Evolutionary conservation across 805 yeast genomes (phyloP).

Genomic region (Spathaspora arborariae): DNA sequence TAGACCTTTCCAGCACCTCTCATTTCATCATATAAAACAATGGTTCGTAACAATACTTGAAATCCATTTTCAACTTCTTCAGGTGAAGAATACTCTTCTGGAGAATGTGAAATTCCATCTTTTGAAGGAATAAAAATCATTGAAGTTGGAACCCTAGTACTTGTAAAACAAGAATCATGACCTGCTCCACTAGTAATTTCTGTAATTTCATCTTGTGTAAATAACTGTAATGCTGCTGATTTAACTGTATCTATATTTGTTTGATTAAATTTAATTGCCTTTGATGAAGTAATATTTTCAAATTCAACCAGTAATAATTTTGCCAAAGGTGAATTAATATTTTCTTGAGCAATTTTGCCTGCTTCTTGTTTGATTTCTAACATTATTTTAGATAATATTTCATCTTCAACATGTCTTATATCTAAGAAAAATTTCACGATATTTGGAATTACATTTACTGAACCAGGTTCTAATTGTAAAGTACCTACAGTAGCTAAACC

Average conservation of each 20-base stretch:
- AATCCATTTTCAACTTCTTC: conserved; percentile 62
- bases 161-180: conserved; percentile 65
- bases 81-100: conserved; percentile 61
- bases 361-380: conserved; percentile 37
- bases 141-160: conserved; percentile 57
- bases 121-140: conserved; percentile 71
- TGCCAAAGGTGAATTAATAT: conserved; percentile 16
- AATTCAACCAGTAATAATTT: conserved; percentile 34
- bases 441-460: conserved; percentile 66
- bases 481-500: conserved; percentile 62
- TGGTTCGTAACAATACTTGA: conserved; percentile 48
- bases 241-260: conserved; percentile 49
- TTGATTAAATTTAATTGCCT: conserved; percentile 57
- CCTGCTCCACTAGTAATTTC: conserved; percentile 68
- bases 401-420: conserved; percentile 52
- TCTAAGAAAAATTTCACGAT: conserved; percentile 59
- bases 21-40: conserved; percentile 27
- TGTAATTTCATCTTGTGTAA: conserved; percentile 40
- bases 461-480: conserved; percentile 53
- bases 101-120: conserved; percentile 66
- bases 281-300: conserved; percentile 45
- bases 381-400: conserved; percentile 31
- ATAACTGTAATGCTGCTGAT: conserved; percentile 47
- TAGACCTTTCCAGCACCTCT: conserved; percentile 7
- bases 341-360: conserved; percentile 26